Percentiles rank a stretch among this genome's conserved stretches.
These are phyloP conservation scores for Candida silvicultrix DNA, from an alignment of 805 yeast species.

Conservation along the genomic window DNA sequence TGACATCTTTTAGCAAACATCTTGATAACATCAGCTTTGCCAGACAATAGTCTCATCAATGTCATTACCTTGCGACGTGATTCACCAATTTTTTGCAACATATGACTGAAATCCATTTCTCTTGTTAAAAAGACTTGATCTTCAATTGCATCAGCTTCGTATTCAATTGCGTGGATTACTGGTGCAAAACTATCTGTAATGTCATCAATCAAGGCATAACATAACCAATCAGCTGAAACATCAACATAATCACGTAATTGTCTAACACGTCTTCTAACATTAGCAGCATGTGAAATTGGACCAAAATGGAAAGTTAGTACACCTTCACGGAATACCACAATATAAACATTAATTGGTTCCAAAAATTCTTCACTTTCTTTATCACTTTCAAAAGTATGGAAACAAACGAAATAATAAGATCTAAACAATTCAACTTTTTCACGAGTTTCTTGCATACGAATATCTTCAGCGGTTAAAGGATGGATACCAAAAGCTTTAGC, in stretches of 20 bases:
- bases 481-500: conserved; percentile 95
- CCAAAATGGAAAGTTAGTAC: conserved; percentile 64
- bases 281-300: conserved; percentile 64
- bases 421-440: conserved; percentile 93
- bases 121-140: conserved; percentile 77
- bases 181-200: conserved; percentile 84
- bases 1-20: conserved; percentile 95
- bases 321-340: conserved; percentile 66
- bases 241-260: conserved; percentile 72
- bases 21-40: conserved; percentile 93
- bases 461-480: conserved; percentile 97
- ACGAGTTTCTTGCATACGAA: conserved; percentile 92
- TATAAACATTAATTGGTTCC: conserved; percentile 73
- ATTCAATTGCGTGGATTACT: conserved; percentile 68
- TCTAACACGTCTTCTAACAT: conserved; percentile 76
- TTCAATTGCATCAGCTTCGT: conserved; percentile 77
- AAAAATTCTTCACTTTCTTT: conserved; percentile 72
- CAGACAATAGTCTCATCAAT: conserved; percentile 78
- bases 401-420: conserved; percentile 89
- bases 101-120: conserved; percentile 64
- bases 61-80: conserved; percentile 91
- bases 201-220: conserved; percentile 78
- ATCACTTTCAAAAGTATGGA: conserved; percentile 93
- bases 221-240: conserved; percentile 76
- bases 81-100: conserved; percentile 82